Evolutionary conservation across 108 stramenopile genomes (phyloP), one percentile per base, ranked within the genome.

Genomic region (Mediolabrus comicus): DNA sequence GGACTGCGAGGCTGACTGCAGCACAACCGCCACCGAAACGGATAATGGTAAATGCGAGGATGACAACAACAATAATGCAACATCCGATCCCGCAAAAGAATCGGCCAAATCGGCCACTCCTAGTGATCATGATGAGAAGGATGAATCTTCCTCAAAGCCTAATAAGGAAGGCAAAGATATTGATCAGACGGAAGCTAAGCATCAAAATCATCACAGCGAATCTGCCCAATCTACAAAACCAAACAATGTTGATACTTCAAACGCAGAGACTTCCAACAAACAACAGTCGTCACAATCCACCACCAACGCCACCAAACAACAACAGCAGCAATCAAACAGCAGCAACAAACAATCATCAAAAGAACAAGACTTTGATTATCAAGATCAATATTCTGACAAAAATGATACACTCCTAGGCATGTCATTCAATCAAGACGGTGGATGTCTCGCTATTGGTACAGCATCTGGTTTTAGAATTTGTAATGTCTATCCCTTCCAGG

Each of bases 381-480:
- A 58, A n/a, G 67, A 68, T 62, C 26, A 34, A 12, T 38, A 53
- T 14, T 29, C 51, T 28, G 82, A 83, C 52, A 35, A 16, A 29
- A 55, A 72, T 12, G 83, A 83, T 38, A 65, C 80, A 9, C 62
- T 95, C n/a, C 79, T 91, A 35, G 76, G 86, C 41, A 83, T 89
- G 57, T 49, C 75, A 32, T 95, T 95, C 77, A 95, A 95, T 70
- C 94, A 95, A 66, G 94, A 95, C 57, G 89, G 90, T 14, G 94
- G 92, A 29, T 96, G 95, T 46, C 75, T 96, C 11, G 88, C 95
- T 0, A 72, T 96, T 31, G 97, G 97, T 39, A 97, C 96, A 0
- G 88, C 84, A n/a, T 72, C 59, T 17, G 98, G 98, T 3, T 99
- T 99, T 78, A 77, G 93, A 6, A 97, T 99, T 41, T 97, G 95